Evolutionary conservation across 1,139 yeast genomes (phyloP).

Genomic region (Magnusiomyces clavatus): DNA sequence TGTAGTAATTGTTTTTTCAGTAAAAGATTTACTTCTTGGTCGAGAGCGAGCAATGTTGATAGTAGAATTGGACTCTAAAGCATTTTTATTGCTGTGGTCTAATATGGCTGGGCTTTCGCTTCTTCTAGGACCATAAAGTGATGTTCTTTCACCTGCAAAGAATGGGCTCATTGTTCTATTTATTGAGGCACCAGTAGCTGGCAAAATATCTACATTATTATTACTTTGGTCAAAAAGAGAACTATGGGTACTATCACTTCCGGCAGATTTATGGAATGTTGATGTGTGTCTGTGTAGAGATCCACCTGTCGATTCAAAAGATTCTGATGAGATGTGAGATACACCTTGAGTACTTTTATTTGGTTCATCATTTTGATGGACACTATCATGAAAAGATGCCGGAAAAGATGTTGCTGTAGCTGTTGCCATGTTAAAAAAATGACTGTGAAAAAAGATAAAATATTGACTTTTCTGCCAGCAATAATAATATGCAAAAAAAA

Average conservation of each 20-base stretch:
- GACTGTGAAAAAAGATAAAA: not conserved
- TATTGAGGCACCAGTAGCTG: no score
- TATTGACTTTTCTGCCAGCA: no score
- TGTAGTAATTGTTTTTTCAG: conserved; percentile 27
- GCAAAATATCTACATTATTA: no score
- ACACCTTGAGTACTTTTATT: not conserved
- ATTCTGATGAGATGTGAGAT: not conserved
- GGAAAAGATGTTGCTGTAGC: not conserved
- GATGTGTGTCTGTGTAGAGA: not conserved
- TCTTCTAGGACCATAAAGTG: no score
- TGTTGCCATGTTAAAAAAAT: not conserved
- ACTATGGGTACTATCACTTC: no score
- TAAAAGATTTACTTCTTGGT: conserved; percentile 8
- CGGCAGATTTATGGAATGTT: no score
- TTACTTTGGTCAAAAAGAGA: no score
- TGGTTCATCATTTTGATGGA: not conserved
- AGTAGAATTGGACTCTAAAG: not conserved
- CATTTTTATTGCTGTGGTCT: not conserved
- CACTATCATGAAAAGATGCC: not conserved
- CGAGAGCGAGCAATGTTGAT: no score
- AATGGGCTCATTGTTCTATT: no score
- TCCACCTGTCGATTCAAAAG: not conserved
- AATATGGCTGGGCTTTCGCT: no score
- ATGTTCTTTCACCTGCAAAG: no score
- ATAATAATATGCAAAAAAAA: not conserved